phyloP scores from a whole-genome alignment of 2,329 filamentous ascomycete species.

The Pestalotiopsis fici region DNA sequence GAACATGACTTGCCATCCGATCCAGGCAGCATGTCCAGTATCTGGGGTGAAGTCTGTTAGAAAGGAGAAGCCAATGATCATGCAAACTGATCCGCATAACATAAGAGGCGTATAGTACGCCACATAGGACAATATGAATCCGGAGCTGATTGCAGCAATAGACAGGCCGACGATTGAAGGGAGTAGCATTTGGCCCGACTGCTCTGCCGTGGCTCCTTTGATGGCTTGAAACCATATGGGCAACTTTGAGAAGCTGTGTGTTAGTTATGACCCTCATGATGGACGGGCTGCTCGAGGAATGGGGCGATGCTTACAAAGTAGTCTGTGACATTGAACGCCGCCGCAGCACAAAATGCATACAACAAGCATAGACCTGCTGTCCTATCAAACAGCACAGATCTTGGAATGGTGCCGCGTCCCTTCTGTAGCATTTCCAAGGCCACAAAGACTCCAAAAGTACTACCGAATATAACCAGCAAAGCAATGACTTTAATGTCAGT shows the following conservation, averaged over 20 bases:
- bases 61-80: background rate
- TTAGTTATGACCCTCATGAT: too few species aligned
- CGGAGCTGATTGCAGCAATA: slow-evolving; percentile 22
- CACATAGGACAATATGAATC: slow-evolving; percentile 21
- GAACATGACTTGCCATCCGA: too few species aligned
- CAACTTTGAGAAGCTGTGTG: too few species aligned
- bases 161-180: too few species aligned
- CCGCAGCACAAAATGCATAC: too few species aligned
- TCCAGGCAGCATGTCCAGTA: background rate
- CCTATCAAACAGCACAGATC: slow-evolving; percentile 11
- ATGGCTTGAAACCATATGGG: too few species aligned
- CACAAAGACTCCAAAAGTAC: too few species aligned
- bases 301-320: too few species aligned
- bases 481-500: background rate
- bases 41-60: background rate
- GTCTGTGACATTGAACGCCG: too few species aligned
- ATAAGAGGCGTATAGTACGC: slow-evolving; percentile 22
- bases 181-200: too few species aligned
- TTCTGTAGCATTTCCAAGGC: slow-evolving; percentile 11
- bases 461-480: background rate
- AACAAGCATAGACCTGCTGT: slow-evolving; percentile 3
- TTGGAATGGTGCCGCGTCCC: slow-evolving; percentile 13
- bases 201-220: too few species aligned
- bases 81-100: background rate
- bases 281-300: too few species aligned